phyloP scores from a whole-genome alignment of 2,329 filamentous ascomycete genomes.

The Apiospora marii region DNA sequence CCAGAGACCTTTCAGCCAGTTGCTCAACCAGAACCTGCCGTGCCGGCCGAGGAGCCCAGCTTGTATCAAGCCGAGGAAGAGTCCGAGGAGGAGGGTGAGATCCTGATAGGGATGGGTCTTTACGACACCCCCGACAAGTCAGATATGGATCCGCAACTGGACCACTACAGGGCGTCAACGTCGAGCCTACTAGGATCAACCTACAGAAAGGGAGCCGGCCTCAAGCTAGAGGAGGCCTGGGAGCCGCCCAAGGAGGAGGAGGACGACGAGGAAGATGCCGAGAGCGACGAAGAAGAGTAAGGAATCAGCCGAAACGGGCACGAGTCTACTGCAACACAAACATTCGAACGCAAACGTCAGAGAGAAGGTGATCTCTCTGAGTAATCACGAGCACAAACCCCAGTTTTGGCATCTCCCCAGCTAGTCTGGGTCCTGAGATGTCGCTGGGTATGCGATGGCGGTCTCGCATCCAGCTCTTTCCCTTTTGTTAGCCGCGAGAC shows the following conservation, averaged over 20 bases:
- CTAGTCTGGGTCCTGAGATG: slow-evolving; percentile 2
- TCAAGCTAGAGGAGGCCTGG: slow-evolving; percentile 85
- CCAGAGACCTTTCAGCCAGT: slow-evolving; percentile 64
- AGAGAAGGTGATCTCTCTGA: background rate
- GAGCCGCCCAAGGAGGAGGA: slow-evolving; percentile 68
- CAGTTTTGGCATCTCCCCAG: slow-evolving; percentile 8
- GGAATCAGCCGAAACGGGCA: slow-evolving; percentile 34
- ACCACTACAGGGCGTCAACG: slow-evolving; percentile 63
- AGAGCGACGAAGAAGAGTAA: slow-evolving; percentile 58
- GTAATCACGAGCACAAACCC: slow-evolving; percentile 16
- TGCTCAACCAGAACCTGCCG: slow-evolving; percentile 55
- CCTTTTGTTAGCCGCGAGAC: background rate
- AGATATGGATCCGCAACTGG: slow-evolving; percentile 56
- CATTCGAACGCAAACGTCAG: background rate
- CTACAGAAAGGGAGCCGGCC: slow-evolving; percentile 69
- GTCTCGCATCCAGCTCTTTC: slow-evolving; percentile 20
- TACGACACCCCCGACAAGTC: slow-evolving; percentile 75
- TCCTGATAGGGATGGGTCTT: slow-evolving; percentile 82
- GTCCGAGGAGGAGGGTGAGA: slow-evolving; percentile 67
- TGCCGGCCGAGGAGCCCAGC: slow-evolving; percentile 58
- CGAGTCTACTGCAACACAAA: background rate
- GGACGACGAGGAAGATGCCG: slow-evolving; percentile 66
- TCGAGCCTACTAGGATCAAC: slow-evolving; percentile 61
- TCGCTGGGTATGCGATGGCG: slow-evolving; percentile 21
- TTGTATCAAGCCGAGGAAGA: slow-evolving; percentile 60